Conservation (phyloP, 176 grass and related monocot genomes). For the Ananas comosus region DNA sequence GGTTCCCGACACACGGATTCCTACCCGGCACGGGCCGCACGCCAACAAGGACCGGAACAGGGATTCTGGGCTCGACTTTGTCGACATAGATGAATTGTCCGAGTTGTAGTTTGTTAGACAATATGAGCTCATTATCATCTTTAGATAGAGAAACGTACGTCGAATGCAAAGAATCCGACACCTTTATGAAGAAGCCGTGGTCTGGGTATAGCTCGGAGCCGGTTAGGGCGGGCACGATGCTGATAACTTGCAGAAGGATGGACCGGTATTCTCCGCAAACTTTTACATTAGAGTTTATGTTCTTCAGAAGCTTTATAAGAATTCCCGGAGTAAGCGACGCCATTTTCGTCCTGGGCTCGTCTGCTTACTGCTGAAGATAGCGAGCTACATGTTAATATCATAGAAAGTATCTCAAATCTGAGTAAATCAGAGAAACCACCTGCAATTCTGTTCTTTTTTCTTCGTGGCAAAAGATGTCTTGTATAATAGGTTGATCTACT, state of each 20-base stretch:
- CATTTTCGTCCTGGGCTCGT: constrained; percentile 46
- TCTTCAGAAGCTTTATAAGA: constrained; percentile 82
- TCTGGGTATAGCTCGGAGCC: constrained; percentile 89
- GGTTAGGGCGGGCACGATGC: constrained; percentile 89
- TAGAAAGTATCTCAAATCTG: background rate
- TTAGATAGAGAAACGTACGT: constrained; percentile 98
- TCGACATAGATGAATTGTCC: constrained; percentile 98
- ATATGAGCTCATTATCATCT: constrained; percentile 91
- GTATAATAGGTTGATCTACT: too few species aligned
- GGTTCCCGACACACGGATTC: constrained; percentile 87
- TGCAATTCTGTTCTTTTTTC: background rate
- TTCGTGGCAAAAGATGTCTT: too few species aligned
- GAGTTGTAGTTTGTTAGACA: constrained; percentile 89
- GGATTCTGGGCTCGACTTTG: constrained; percentile 76
- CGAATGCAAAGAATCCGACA: constrained; percentile 87
- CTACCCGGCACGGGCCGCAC: constrained; percentile 86
- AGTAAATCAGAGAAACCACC: background rate
- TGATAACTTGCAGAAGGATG: constrained; percentile 97
- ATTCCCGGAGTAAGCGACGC: constrained; percentile 96
- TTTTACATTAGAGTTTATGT: constrained; percentile 90
- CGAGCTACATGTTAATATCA: background rate
- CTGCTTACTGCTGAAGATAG: background rate
- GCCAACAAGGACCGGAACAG: constrained; percentile 81
- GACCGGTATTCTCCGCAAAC: constrained; percentile 89
- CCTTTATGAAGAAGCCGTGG: constrained; percentile 99